A percentile compares a stretch with the other conserved stretches of the same genome.
phyloP scores from a whole-genome alignment of 1,284 basidiomycete species.

The Pseudozyma pruni region DNA sequence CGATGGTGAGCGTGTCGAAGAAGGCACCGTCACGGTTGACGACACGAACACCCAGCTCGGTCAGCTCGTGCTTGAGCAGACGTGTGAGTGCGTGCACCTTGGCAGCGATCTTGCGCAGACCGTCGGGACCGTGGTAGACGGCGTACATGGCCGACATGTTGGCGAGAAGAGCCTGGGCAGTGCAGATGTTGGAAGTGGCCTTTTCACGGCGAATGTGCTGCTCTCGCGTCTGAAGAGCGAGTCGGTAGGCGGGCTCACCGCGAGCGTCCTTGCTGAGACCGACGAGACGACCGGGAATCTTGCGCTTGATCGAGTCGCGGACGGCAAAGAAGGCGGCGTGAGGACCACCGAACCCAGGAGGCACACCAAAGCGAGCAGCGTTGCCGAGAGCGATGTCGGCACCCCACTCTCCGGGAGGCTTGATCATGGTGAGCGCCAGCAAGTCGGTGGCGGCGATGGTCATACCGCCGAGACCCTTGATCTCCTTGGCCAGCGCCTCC shows the following conservation, averaged over 20 bases:
- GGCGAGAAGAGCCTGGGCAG: constrained; percentile 65
- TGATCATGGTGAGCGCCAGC: constrained; percentile 89
- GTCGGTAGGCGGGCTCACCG: constrained; percentile 87
- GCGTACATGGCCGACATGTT: constrained; percentile 71
- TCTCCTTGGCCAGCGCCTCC: constrained; percentile 75
- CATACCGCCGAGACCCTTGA: constrained; percentile 82
- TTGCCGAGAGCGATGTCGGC: constrained; percentile 96
- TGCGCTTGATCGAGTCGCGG: constrained; percentile 89
- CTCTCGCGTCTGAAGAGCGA: constrained; percentile 79
- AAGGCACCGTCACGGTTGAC: constrained; percentile 73
- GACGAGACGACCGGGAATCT: constrained; percentile 95
- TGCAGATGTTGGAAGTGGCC: constrained; percentile 68
- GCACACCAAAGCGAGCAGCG: constrained; percentile 86
- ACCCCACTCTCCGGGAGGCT: constrained; percentile 97
- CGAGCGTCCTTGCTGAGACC: constrained; percentile 86
- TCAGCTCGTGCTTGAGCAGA: constrained; percentile 78
- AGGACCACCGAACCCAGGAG: constrained; percentile 69
- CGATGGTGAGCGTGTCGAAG: constrained; percentile 94
- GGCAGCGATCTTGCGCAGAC: constrained; percentile 84
- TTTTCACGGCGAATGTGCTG: constrained; percentile 68
- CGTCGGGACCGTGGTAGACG: constrained; percentile 92
- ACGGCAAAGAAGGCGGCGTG: constrained; percentile 93
- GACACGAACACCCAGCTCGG: constrained; percentile 77
- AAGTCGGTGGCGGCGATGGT: constrained; percentile 90
- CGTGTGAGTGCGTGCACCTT: constrained; percentile 91